Base-by-base conservation (phyloP, 768 basidiomycete species). In the Saitozyma podzolica region DNA sequence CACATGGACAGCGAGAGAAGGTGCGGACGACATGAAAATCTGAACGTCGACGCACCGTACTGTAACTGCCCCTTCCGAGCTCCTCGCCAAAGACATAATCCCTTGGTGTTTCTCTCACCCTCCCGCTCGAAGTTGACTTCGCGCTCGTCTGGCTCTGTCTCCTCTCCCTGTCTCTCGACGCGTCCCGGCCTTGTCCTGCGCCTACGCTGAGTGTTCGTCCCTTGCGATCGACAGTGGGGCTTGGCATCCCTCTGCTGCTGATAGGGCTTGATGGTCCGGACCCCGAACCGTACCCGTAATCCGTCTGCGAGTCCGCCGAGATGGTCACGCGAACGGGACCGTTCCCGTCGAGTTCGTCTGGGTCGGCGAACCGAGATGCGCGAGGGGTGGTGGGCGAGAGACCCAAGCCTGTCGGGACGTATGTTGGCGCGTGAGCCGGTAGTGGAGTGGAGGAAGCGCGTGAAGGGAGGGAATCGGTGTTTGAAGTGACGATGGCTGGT, bases 31-130 rank as follows among this genome's bases (percentile, higher is more conserved):
- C 29, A 2, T 5, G 29, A 29, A 29, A 29, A 29, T 29, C 29
- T 29, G 29, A 29, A 29, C 37, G 11, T 20, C 1, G 29, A 73
- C 75, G 56, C 50, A 78, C 80, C 7, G 78, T 78, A 62, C 78
- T 80, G 51, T 78, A 80, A 65, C 78, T 80, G 8, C 80, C 80
- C 42, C 75, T 55, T 7, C 80, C 80, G 13, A 80, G 60, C 52
- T 78, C 78, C 53, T 78, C 77, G 6, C 78, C 80, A 49, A 80
- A 69, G 14, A 72, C 67, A 63, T 78, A 80, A 68, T 79, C 78
- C 58, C 68, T 66, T 42, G 61, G 19, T 14, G 54, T 54, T 68
- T 75, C 49, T 58, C 59, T 67, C 20, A 57, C n/a, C 51, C 47
- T 60, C 10, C 19, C 58, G 40, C 42, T 54, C 37, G 61, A 16